Evolutionary conservation across 2,329 filamentous ascomycete species (phyloP).

Genomic region (Venturia carpophila): DNA sequence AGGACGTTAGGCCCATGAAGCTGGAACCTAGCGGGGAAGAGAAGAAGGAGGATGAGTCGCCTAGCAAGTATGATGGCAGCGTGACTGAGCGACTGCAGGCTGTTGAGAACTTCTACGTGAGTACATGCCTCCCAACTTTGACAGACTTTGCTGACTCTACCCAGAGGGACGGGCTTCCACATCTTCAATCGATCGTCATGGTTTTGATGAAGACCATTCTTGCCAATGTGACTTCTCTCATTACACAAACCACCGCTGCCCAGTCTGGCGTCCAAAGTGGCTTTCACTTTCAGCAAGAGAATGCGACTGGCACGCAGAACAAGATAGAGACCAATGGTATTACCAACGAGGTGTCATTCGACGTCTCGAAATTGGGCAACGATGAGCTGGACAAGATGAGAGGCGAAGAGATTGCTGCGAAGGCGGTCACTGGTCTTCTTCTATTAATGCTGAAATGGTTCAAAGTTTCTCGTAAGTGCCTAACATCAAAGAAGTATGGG

Average conservation of each 20-base stretch:
- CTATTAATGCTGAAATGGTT: slow-evolving; percentile 93
- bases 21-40: slow-evolving; percentile 21
- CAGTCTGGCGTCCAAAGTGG: slow-evolving; percentile 30
- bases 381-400: slow-evolving; percentile 79
- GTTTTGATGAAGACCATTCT: slow-evolving; percentile 85
- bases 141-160: slow-evolving; percentile 18
- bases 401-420: slow-evolving; percentile 77
- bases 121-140: slow-evolving; percentile 30
- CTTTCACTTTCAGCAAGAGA: slow-evolving; percentile 19
- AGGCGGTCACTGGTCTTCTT: slow-evolving; percentile 84
- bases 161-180: slow-evolving; percentile 66
- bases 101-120: slow-evolving; percentile 79
- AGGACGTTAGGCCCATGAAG: slow-evolving; percentile 35
- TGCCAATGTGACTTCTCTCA: slow-evolving; percentile 77
- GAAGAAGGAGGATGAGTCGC: slow-evolving; percentile 28
- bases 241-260: slow-evolving; percentile 48
- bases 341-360: slow-evolving; percentile 21
- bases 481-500: background rate
- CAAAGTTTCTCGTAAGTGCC: slow-evolving; percentile 74
- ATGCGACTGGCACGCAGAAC: slow-evolving; percentile 13
- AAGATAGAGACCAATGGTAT: slow-evolving; percentile 22
- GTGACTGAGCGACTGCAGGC: slow-evolving; percentile 58
- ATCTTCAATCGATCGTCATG: slow-evolving; percentile 87
- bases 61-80: slow-evolving; percentile 43
- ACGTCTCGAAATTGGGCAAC: slow-evolving; percentile 22